A percentile compares a stretch with the other conserved stretches of the same genome.
Conservation (phyloP, 352 stramenopile genomes). For the Aphanomyces invadans region DNA sequence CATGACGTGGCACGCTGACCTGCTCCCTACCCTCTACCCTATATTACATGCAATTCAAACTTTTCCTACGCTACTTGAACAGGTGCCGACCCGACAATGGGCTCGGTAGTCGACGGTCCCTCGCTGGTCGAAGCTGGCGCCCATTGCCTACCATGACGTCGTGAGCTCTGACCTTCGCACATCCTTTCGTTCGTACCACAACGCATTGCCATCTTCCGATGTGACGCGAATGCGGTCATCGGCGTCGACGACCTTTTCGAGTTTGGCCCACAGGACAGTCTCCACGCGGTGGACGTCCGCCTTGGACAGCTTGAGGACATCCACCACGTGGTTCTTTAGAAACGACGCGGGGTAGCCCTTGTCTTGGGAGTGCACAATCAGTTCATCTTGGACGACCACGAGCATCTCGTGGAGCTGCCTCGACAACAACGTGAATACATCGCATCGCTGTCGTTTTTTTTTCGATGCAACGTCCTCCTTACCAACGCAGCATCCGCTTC, state of each 20-base stretch:
- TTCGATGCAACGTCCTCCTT: too few relatives aligned
- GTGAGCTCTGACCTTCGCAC: background rate
- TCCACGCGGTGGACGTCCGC: background rate
- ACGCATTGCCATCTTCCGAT: background rate
- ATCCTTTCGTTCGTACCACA: conserved; percentile 5
- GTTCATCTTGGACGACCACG: conserved; percentile 15
- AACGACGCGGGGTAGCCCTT: background rate
- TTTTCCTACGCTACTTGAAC: background rate
- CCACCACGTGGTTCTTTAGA: conserved; percentile 17
- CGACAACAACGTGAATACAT: background rate
- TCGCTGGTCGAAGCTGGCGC: background rate
- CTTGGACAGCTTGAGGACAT: conserved; percentile 10
- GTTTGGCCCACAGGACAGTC: conserved; percentile 1
- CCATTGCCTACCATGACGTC: background rate
- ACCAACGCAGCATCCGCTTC: conserved; percentile 6
- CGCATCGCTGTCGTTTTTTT: too few relatives aligned
- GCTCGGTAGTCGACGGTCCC: background rate
- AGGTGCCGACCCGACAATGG: background rate
- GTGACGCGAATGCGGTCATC: conserved; percentile 11
- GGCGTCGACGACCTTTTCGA: background rate
- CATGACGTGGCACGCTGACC: too few relatives aligned
- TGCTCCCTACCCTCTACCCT: too few relatives aligned
- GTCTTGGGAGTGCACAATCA: conserved; percentile 13
- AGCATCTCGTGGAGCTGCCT: conserved; percentile 14
- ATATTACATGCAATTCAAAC: background rate